Conservation (phyloP, 176 grass and related monocot species). For the Triticum aestivum region DNA sequence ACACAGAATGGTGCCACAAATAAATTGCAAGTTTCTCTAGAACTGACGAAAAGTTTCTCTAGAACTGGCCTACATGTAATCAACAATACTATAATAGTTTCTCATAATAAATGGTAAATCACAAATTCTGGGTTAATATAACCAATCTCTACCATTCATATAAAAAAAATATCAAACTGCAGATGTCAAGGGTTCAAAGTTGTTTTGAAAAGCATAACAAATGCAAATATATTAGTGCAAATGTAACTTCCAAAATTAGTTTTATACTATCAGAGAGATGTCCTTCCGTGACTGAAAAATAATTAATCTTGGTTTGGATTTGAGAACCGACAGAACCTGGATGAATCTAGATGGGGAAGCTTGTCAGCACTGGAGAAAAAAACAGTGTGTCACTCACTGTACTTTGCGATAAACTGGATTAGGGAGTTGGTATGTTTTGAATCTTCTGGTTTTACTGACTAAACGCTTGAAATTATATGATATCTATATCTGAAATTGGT, state of each 20-base stretch:
- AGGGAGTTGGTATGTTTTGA: conserved; percentile 76
- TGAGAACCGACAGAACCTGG: conserved; percentile 53
- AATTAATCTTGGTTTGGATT: conserved; percentile 35
- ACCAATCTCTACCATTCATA: conserved; percentile 10
- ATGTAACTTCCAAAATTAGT: conserved; percentile 21
- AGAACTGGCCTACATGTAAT: background rate
- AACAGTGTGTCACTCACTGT: conserved; percentile 69
- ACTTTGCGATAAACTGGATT: conserved; percentile 95
- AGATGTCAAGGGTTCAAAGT: background rate
- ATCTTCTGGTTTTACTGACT: conserved; percentile 16
- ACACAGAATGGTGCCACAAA: background rate
- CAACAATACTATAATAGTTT: background rate
- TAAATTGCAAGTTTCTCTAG: conserved; percentile 2
- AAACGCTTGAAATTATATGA: background rate
- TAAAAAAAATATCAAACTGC: background rate
- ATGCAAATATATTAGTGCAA: conserved; percentile 8
- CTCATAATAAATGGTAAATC: conserved; percentile 4
- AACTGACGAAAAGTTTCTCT: background rate
- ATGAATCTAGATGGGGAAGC: conserved; percentile 58
- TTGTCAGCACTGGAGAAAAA: conserved; percentile 73
- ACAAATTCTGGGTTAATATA: conserved; percentile 19
- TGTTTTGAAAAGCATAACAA: background rate
- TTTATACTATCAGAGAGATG: conserved; percentile 13
- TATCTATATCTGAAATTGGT: conserved; percentile 41
- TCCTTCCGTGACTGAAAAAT: conserved; percentile 26